Evolutionary conservation across 1,139 yeast species (phyloP), one percentile per base, ranked within the genome.

Genomic region (Hemisphaericaspora xylanilytica): DNA sequence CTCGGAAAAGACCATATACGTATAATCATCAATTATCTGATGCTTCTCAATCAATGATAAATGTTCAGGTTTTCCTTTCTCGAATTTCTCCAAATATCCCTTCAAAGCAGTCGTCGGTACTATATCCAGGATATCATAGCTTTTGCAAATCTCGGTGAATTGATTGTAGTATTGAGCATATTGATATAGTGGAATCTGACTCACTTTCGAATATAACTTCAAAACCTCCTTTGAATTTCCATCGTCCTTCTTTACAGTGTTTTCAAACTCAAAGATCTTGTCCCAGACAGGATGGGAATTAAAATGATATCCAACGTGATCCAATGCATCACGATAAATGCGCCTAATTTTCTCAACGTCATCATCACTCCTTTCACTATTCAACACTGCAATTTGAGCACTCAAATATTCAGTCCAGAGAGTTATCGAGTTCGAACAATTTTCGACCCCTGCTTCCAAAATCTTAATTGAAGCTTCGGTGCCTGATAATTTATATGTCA

Each of bases 281-380:
- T 84, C 87, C 92, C 92, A 85, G 26, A 83, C 55, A 0, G 75
- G 65, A 52, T 81, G 83, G 1, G 86, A 70, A 41, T 77, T 61
- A 58, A 81, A 84, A 39, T 82, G 78, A 33, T 63, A 53, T 0
- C 87, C 89, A 35, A 78, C 68, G 14, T 46, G 26, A 26, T 46
- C 41, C 8, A 67, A 50, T 0, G 78, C 83, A 2, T 55, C 52
- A 15, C 56, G 48, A 45, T 78, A 78, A 46, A 47, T 2, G 50
- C 55, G 7, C 9, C 18, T 29, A 5, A 17, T 10, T 15, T 18
- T 16, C 24, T 3, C 32, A 4, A 10, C 30, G 2, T 31, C 28
- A 4, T 14, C 29, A 3, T 20, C 18, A 6, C 24, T 16, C 26
- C 21, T 20, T 33, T 16, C 14, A 24, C 18, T 6, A 17, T 15